Evolutionary conservation across 371 early-diverging fungal species (phyloP), one percentile per base, ranked within the genome.

Genomic region (Mortierella polycephala): DNA sequence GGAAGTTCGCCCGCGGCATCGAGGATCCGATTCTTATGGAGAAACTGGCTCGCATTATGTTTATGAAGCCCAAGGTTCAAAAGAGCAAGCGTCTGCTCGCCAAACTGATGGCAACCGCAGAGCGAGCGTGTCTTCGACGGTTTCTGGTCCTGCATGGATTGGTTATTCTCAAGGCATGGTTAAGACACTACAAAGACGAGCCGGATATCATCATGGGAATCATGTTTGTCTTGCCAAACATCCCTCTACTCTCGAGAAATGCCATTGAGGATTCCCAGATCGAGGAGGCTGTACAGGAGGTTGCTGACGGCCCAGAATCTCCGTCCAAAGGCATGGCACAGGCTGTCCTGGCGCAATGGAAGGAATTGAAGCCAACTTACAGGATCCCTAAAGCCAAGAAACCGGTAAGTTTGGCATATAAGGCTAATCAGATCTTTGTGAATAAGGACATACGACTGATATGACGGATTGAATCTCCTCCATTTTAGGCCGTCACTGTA

Each of bases 211-310:
- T 79, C 16, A 84, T 81, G 62, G 84, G 84, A 46, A 83, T 87
- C 39, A 82, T 87, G 62, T 82, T 82, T 76, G 89, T 89, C 45
- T 74, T 91, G 40, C 85, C 83, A 7, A 86, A 83, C 20, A 81
- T 91, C 62, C 92, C 92, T 7, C 77, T 92, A 10, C 81, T 88
- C 13, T 92, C 91, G 40, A 82, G 87, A 44, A 93, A 92, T 71
- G 88, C 92, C 1, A 77, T 93, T 7, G 93, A 91, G 56, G 93
- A 93, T 52, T 84, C 85, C 14, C 83, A 87, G 30, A 82, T 90
- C 69, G 83, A 85, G 58, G 86, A 86, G 20, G 75, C 87, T 21
- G 72, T 89, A 10, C 83, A 81, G 6, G 85, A 76, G 41, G 70
- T 87, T 14, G 81, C 81, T 0, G 66, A 74, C 2, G 80, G 83